Conservation (phyloP, 805 yeast species). For the Cyberlindnera veronae region DNA sequence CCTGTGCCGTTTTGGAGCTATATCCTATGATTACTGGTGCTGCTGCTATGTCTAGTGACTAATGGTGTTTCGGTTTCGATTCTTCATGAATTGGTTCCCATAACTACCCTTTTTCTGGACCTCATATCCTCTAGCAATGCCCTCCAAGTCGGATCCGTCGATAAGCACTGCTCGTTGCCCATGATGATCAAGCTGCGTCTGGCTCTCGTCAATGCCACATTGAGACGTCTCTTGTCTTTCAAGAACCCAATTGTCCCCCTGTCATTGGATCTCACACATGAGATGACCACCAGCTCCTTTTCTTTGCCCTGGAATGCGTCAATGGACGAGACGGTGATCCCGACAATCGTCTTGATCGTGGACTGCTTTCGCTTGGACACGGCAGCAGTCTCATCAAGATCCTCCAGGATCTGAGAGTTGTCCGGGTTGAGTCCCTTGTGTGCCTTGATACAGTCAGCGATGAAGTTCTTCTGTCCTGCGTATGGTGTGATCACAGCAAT, state of each 20-base stretch:
- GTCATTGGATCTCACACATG: slow-evolving; percentile 66
- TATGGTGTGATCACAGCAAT: slow-evolving; percentile 76
- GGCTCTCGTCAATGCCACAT: slow-evolving; percentile 72
- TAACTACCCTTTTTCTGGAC: too few relatives aligned
- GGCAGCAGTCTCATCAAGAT: slow-evolving; percentile 50
- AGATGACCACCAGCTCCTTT: slow-evolving; percentile 68
- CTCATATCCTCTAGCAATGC: too few relatives aligned
- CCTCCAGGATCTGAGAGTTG: slow-evolving; percentile 42
- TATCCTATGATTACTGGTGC: too few relatives aligned
- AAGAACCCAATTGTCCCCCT: slow-evolving; percentile 54
- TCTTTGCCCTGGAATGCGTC: slow-evolving; percentile 92
- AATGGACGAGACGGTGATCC: slow-evolving; percentile 54
- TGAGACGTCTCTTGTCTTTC: slow-evolving; percentile 56
- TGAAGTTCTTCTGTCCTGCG: slow-evolving; percentile 65
- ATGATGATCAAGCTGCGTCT: slow-evolving; percentile 23
- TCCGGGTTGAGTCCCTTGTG: slow-evolving; percentile 52
- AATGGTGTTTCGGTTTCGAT: too few relatives aligned
- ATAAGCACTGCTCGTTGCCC: too few relatives aligned
- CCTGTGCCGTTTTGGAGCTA: too few relatives aligned
- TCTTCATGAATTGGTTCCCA: too few relatives aligned
- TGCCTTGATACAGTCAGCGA: slow-evolving; percentile 45
- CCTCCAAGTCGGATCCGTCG: too few relatives aligned
- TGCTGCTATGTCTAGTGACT: too few relatives aligned
- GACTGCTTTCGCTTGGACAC: slow-evolving; percentile 7
- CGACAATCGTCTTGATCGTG: slow-evolving; percentile 34